phyloP scores from a whole-genome alignment of 305 asterid genomes.

The Salvia sclarea region DNA sequence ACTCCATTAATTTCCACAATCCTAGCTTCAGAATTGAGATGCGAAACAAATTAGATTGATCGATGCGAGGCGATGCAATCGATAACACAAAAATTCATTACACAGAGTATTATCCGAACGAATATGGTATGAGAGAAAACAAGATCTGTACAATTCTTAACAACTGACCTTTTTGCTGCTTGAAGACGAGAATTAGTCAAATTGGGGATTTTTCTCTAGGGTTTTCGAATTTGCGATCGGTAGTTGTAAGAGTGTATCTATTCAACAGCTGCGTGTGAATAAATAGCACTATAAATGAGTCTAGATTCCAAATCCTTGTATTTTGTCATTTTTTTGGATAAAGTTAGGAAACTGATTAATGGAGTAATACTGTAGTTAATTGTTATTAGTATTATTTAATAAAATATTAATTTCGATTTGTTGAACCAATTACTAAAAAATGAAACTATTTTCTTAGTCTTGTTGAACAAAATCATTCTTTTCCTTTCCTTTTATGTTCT shows the following conservation, averaged over 20 bases:
- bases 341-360: too few species aligned
- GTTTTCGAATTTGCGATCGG: conserved; percentile 32
- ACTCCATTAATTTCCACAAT: conserved; percentile 15
- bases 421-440: too few species aligned
- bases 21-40: conserved; percentile 21
- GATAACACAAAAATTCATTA: neutral
- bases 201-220: conserved; percentile 28
- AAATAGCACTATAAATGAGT: too few species aligned
- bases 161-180: conserved; percentile 29
- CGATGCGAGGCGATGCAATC: neutral
- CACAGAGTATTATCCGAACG: neutral
- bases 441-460: too few species aligned
- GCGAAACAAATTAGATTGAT: neutral
- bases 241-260: neutral
- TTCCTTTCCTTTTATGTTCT: too few species aligned
- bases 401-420: too few species aligned
- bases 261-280: neutral
- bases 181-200: neutral
- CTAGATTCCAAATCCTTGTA: too few species aligned
- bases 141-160: conserved; percentile 12
- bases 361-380: too few species aligned
- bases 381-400: too few species aligned
- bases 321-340: too few species aligned
- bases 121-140: neutral
- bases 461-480: too few species aligned